A percentile compares a stretch with the other conserved stretches of the same genome.
Conservation (phyloP, 1,284 basidiomycete genomes). For the Apiotrichum montevideense region DNA sequence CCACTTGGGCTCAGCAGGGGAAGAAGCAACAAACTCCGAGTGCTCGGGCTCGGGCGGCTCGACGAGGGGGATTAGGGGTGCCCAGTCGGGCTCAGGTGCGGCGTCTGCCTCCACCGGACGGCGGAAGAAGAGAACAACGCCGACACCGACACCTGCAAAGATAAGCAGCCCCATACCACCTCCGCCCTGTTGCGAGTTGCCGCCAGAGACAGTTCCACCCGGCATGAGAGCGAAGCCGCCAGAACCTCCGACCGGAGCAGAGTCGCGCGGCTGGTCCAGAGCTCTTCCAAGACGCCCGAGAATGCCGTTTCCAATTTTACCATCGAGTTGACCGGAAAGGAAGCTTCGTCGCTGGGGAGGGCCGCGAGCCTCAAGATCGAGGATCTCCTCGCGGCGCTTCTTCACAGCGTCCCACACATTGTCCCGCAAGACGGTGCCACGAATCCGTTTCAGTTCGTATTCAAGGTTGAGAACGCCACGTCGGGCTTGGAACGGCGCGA, state of each 20-base stretch:
- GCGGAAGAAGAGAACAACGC: slow-evolving; percentile 22
- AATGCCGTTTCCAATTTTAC: neutral
- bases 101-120: slow-evolving; percentile 3
- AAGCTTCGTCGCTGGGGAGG: neutral
- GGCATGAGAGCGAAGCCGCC: slow-evolving; percentile 1
- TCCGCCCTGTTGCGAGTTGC: slow-evolving; percentile 4
- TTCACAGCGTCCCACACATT: slow-evolving; percentile 37
- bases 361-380: neutral
- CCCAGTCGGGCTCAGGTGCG: neutral
- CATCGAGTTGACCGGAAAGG: neutral
- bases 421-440: slow-evolving; percentile 49
- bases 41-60: slow-evolving; percentile 3
- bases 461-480: slow-evolving; percentile 56
- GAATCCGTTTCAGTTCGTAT: slow-evolving; percentile 57
- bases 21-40: slow-evolving; percentile 16
- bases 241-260: neutral
- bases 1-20: slow-evolving; percentile 13
- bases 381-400: slow-evolving; percentile 14
- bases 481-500: slow-evolving; percentile 68
- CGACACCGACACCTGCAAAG: slow-evolving; percentile 26
- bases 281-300: neutral
- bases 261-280: neutral
- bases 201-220: slow-evolving; percentile 1
- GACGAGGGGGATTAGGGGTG: slow-evolving; percentile 16
- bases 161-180: slow-evolving; percentile 23